Conservation (phyloP, 257 asterid species). For the Ehretia macrophylla region DNA sequence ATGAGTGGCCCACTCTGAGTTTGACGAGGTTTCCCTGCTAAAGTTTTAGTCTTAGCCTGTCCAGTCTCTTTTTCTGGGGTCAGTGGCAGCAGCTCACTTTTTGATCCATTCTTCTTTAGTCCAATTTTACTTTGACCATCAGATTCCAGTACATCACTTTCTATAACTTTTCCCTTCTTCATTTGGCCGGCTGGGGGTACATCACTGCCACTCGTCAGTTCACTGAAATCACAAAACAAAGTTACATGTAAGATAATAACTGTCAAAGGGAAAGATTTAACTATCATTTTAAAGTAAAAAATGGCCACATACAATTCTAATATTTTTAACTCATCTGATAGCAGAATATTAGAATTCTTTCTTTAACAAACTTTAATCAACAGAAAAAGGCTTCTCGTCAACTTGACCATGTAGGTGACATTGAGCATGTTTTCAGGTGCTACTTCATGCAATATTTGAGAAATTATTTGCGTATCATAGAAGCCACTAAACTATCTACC, state of each 20-base stretch:
- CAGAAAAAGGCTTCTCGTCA: background rate
- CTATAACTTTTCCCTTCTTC: conserved; percentile 34
- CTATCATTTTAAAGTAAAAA: no score
- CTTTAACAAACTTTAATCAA: no score
- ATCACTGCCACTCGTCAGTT: conserved; percentile 30
- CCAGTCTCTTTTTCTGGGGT: conserved; percentile 44
- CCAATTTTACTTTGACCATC: conserved; percentile 35
- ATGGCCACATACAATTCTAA: no score
- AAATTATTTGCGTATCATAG: no score
- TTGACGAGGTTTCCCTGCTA: conserved; percentile 52
- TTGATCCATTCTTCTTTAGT: conserved; percentile 34
- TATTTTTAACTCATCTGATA: no score
- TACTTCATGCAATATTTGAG: background rate
- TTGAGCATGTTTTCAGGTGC: no score
- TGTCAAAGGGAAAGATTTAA: background rate
- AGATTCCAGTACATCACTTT: conserved; percentile 27
- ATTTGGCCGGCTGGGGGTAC: conserved; percentile 25
- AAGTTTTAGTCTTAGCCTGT: conserved; percentile 40
- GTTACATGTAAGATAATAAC: background rate
- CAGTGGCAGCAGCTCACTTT: conserved; percentile 35
- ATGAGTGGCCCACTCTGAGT: conserved; percentile 78
- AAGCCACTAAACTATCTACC: background rate
- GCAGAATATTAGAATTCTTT: no score
- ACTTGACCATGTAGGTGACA: background rate
- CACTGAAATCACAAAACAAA: conserved; percentile 26